These are phyloP conservation scores for Penicillium vulpinum DNA, from an alignment of 2,329 filamentous ascomycete species.

Conservation along the genomic window DNA sequence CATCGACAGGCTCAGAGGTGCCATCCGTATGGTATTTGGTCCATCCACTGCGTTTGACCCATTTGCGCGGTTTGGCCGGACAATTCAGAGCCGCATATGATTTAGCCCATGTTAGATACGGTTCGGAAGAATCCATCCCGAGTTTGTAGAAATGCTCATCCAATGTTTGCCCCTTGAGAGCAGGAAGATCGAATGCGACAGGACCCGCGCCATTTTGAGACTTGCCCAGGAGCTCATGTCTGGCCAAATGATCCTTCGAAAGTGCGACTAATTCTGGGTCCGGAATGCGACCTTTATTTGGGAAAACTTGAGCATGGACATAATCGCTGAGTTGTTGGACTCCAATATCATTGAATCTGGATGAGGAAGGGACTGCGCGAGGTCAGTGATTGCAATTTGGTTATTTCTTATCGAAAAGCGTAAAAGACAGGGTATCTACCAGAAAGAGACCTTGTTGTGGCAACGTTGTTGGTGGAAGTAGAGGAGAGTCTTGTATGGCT, in stretches of 20 bases:
- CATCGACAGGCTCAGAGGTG: conserved; percentile 67
- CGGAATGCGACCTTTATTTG: conserved; percentile 52
- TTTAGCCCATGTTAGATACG: conserved; percentile 74
- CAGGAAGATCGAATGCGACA: conserved; percentile 82
- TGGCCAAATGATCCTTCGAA: conserved; percentile 75
- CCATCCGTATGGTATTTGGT: conserved; percentile 85
- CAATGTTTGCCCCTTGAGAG: conserved; percentile 73
- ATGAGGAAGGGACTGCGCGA: conserved; percentile 44
- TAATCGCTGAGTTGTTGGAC: conserved; percentile 89
- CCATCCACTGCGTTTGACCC: conserved; percentile 82
- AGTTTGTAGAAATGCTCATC: conserved; percentile 94
- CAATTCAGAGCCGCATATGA: conserved; percentile 65
- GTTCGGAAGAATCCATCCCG: conserved; percentile 82
- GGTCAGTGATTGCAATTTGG: conserved; percentile 19
- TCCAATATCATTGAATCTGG: conserved; percentile 87
- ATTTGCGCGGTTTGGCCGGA: conserved; percentile 66
- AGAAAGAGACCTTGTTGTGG: conserved; percentile 26
- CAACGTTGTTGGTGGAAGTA: conserved; percentile 6
- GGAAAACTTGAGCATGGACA: conserved; percentile 82
- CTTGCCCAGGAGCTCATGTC: conserved; percentile 87
- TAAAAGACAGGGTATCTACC: conserved; percentile 22
- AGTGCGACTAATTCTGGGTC: conserved; percentile 74
- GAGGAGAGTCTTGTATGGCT: conserved; percentile 16
- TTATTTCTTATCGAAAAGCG: background rate
- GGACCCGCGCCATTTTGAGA: conserved; percentile 74